Evolutionary conservation across 768 basidiomycete species (phyloP).

Genomic region (Kwoniella dendrophila): DNA sequence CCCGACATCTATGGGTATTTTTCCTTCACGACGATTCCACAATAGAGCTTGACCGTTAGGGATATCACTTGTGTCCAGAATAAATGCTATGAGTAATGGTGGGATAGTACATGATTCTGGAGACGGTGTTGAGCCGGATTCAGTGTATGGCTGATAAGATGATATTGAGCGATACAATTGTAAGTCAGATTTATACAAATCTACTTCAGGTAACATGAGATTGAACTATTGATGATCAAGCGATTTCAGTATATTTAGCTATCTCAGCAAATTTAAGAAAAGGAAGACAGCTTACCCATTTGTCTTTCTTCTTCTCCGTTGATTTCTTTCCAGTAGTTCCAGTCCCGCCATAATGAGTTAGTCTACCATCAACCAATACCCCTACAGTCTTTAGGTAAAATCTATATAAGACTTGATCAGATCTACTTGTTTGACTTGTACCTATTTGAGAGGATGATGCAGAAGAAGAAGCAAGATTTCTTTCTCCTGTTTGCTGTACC

Average conservation of each 20-base stretch:
- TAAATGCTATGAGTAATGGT: constrained; percentile 53
- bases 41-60: constrained; percentile 45
- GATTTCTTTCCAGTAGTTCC: constrained; percentile 9
- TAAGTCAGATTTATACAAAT: constrained; percentile 49
- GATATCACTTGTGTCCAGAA: constrained; percentile 51
- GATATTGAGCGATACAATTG: constrained; percentile 46
- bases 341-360: constrained; percentile 43
- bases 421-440: constrained; percentile 17
- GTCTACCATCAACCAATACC: constrained; percentile 46
- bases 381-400: constrained; percentile 54
- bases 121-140: background rate
- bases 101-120: constrained; percentile 36
- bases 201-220: constrained; percentile 46
- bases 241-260: background rate
- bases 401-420: constrained; percentile 51
- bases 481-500: constrained; percentile 2
- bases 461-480: constrained; percentile 32
- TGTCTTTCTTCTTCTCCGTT: constrained; percentile 45
- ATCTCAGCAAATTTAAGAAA: background rate
- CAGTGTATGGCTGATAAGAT: constrained; percentile 25
- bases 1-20: constrained; percentile 31
- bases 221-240: constrained; percentile 51
- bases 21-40: constrained; percentile 35
- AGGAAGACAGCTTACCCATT: constrained; percentile 45
- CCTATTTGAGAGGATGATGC: constrained; percentile 24